phyloP scores from a whole-genome alignment of 768 basidiomycete genomes.

The Boletus reticulatus region DNA sequence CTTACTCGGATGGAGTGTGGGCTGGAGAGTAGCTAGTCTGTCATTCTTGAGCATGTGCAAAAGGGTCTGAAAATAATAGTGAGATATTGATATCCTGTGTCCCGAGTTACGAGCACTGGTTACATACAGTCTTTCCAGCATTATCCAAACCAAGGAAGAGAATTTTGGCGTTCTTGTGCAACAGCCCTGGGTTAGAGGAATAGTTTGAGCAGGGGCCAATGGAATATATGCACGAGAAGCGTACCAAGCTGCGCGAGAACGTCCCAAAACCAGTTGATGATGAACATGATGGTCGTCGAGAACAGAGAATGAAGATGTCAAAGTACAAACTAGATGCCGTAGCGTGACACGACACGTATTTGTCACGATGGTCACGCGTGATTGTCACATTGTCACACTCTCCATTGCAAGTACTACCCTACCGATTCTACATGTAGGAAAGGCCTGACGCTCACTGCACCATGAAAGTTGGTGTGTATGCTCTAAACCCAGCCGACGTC shows the following conservation, averaged over 20 bases:
- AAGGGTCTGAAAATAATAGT: constrained; percentile 60
- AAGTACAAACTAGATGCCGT: constrained; percentile 10
- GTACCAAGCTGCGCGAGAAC: constrained; percentile 89
- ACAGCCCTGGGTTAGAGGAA: constrained; percentile 54
- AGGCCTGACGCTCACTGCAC: constrained; percentile 66
- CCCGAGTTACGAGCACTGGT: not conserved
- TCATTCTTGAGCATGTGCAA: constrained; percentile 99
- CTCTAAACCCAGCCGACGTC: constrained; percentile 57
- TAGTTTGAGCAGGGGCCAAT: not conserved
- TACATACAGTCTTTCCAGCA: constrained; percentile 93
- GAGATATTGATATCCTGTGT: not conserved
- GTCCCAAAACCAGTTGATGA: constrained; percentile 97
- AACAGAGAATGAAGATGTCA: constrained; percentile 16
- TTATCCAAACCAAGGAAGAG: constrained; percentile 98
- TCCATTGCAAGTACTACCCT: not conserved
- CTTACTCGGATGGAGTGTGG: constrained; percentile 96
- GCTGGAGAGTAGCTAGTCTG: constrained; percentile 94
- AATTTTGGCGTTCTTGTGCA: constrained; percentile 99
- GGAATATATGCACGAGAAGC: constrained; percentile 20
- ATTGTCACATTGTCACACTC: constrained; percentile 5
- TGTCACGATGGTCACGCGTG: not conserved
- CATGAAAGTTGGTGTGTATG: constrained; percentile 47
- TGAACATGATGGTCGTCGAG: constrained; percentile 57
- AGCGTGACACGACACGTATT: constrained; percentile 21
- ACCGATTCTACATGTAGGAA: constrained; percentile 45